Evolutionary conservation across 2,329 filamentous ascomycete genomes (phyloP).

Genomic region (Alternaria metachromatica): DNA sequence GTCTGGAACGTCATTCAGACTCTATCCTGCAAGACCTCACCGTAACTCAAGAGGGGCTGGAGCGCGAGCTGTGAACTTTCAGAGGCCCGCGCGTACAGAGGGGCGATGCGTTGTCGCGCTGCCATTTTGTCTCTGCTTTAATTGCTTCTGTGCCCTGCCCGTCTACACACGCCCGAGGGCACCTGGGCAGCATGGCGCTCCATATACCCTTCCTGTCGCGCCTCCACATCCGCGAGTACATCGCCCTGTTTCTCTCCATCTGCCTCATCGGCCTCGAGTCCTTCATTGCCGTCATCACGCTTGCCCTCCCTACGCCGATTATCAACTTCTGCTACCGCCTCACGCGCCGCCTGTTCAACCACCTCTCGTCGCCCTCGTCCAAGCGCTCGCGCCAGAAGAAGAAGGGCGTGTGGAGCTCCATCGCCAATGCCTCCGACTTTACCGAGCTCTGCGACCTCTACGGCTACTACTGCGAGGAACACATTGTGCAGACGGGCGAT

Average conservation of each 20-base stretch:
- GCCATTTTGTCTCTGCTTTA: background rate
- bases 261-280: slow-evolving; percentile 82
- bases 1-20: slow-evolving; percentile 14
- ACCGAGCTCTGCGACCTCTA: slow-evolving; percentile 90
- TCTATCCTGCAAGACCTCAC: slow-evolving; percentile 6
- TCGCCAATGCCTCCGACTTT: slow-evolving; percentile 90
- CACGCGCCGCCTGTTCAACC: slow-evolving; percentile 83
- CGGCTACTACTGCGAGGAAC: slow-evolving; percentile 94
- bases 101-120: slow-evolving; percentile 11
- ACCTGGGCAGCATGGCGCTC: slow-evolving; percentile 47
- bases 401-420: slow-evolving; percentile 75
- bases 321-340: slow-evolving; percentile 82
- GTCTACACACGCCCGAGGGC: slow-evolving; percentile 18
- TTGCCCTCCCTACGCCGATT: slow-evolving; percentile 82
- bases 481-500: slow-evolving; percentile 92
- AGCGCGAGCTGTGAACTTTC: slow-evolving; percentile 4
- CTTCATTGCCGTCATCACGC: slow-evolving; percentile 82
- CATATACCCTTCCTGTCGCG: slow-evolving; percentile 69
- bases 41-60: background rate
- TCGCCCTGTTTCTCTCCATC: slow-evolving; percentile 84
- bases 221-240: slow-evolving; percentile 74
- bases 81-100: slow-evolving; percentile 9
- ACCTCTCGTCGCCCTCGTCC: slow-evolving; percentile 72
- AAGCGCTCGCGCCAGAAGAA: slow-evolving; percentile 72
- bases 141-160: slow-evolving; percentile 1